Base-by-base conservation (phyloP, 164 flowering plant species). In the Vitis vinifera region DNA sequence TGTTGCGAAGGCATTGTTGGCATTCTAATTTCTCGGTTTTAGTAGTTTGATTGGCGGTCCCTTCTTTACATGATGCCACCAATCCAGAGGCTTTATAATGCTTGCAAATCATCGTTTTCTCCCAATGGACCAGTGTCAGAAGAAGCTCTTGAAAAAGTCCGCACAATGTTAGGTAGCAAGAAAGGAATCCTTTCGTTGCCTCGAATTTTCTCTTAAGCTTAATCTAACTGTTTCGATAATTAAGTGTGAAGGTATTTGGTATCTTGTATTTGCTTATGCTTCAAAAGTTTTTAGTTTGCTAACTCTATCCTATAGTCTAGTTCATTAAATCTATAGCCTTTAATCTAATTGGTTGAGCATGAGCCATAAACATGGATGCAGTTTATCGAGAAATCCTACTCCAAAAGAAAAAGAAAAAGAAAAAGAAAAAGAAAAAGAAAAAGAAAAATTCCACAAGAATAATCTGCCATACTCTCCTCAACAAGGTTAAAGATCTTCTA, bases 111-210 rank as follows among this genome's bases (percentile, higher is more conserved):
- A 15, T 79, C 91, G 1, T 81, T 86, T 68, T 70, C 83, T 3
- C 75, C 84, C 31, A 74, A 74, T 67, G 91, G 89, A 48, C 89
- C 91, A 0, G 70, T 73, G 3, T 84, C 89, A 16, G 91, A 87
- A 49, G 91, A 86, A 58, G 89, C 84, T 30, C 68, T 87, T 17
- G 89, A 81, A 49, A 87, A 78, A 74, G 85, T 87, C 63, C 86
- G 89, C 15, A 63, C 69, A 12, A 64, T 77, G 66, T 68, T 86
- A 82, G 91, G 91, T 87, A 76, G 15, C 51, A 56, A 23, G 19
- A 59, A 37, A 51, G 31, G n/a, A 44, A 44, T 57, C 56, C 17
- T 68, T 47, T 31, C 8, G 1, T 53, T 47, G 64, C 12, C 37
- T 59, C 10, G 1, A 63, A 15, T 11, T 29, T 60, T 15, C 9